These are phyloP conservation scores for Talaromyces ruber DNA, from an alignment of 495 filamentous ascomycete genomes.

Conservation along the genomic window DNA sequence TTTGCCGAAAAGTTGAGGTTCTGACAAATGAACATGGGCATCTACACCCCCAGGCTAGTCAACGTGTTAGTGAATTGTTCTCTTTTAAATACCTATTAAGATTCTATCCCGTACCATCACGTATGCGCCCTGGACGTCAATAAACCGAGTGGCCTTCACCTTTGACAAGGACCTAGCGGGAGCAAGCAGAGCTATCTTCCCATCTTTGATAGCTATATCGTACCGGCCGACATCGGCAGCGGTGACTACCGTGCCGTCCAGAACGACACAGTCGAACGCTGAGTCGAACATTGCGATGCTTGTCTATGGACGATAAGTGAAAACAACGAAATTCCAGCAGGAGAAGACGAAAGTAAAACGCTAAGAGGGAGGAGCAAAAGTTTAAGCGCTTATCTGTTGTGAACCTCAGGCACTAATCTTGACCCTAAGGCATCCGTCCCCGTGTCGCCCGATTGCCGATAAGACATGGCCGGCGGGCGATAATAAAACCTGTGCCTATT, in stretches of 20 bases:
- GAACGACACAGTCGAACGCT: constrained; percentile 27
- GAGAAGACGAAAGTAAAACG: neutral
- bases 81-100: neutral
- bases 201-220: constrained; percentile 45
- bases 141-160: constrained; percentile 9
- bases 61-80: neutral
- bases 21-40: constrained; percentile 34
- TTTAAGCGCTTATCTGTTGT: neutral
- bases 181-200: constrained; percentile 40
- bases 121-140: constrained; percentile 22
- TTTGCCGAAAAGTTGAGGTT: constrained; percentile 40
- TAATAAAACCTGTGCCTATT: neutral
- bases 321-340: neutral
- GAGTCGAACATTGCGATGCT: neutral
- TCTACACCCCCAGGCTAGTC: constrained; percentile 33
- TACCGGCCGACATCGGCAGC: constrained; percentile 30
- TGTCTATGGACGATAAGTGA: neutral
- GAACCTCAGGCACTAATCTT: neutral
- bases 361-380: neutral
- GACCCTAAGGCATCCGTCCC: neutral
- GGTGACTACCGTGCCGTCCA: constrained; percentile 42
- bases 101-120: constrained; percentile 10
- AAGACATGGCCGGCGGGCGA: neutral
- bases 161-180: constrained; percentile 20
- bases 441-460: neutral